phyloP scores from a whole-genome alignment of 495 filamentous ascomycete genomes.

The Parmelia sp. region DNA sequence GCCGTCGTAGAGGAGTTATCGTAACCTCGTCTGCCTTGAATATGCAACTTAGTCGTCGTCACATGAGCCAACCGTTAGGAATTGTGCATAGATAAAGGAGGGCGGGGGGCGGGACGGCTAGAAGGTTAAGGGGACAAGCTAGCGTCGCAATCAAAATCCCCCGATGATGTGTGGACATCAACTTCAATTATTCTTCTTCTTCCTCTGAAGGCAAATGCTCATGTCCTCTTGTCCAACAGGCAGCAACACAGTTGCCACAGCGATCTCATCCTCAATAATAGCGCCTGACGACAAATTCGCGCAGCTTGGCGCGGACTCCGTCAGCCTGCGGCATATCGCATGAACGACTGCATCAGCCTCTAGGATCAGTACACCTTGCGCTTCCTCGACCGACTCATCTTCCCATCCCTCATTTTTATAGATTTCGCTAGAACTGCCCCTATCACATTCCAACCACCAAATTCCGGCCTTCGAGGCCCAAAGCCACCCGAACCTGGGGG shows the following conservation, averaged over 20 bases:
- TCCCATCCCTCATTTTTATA: neutral
- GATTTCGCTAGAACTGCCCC: neutral
- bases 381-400: neutral
- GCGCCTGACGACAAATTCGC: slow-evolving; percentile 2
- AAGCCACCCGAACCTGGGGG: neutral
- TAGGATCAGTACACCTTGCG: slow-evolving; percentile 1
- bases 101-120: slow-evolving; percentile 6
- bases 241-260: neutral
- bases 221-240: neutral
- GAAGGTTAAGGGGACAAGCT: neutral
- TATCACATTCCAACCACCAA: neutral
- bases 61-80: neutral
- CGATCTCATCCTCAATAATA: neutral
- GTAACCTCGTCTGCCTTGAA: neutral
- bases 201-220: neutral
- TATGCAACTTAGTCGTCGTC: neutral
- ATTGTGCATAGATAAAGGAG: neutral
- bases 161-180: neutral
- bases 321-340: slow-evolving; percentile 9
- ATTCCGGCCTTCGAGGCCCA: slow-evolving; percentile 1
- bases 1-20: neutral
- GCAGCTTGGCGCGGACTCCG: slow-evolving; percentile 2
- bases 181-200: neutral
- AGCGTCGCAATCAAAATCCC: slow-evolving; percentile 7
- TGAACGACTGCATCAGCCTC: slow-evolving; percentile 4